phyloP scores from a whole-genome alignment of 495 filamentous ascomycete genomes.

The Penicillium ochrochloron region DNA sequence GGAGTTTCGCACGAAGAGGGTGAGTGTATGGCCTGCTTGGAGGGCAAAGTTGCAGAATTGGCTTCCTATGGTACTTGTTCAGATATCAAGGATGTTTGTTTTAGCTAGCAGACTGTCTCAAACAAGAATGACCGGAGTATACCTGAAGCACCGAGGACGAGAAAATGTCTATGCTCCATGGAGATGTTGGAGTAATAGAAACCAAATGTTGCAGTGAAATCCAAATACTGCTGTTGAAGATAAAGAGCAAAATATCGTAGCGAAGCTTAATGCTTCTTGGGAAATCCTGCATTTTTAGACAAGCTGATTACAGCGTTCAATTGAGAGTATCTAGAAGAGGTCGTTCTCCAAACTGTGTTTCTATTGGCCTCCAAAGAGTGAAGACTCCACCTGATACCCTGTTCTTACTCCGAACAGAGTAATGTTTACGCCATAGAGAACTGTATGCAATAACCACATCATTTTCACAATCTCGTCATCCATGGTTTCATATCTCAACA shows the following conservation, averaged over 20 bases:
- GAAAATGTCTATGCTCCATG: background rate
- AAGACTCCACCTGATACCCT: background rate
- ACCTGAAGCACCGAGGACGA: background rate
- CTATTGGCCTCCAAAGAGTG: background rate
- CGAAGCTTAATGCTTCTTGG: background rate
- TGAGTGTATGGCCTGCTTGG: background rate
- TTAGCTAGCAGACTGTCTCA: too few relatives aligned
- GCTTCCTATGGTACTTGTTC: background rate
- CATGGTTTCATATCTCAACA: background rate
- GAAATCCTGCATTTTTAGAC: background rate
- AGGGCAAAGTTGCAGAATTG: background rate
- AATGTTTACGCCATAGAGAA: background rate
- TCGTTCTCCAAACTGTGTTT: background rate
- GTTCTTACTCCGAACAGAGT: background rate
- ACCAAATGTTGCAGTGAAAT: too few relatives aligned
- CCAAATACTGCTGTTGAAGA: too few relatives aligned
- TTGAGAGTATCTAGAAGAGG: too few relatives aligned
- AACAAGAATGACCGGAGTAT: background rate
- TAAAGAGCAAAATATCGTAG: background rate
- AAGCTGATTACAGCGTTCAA: background rate
- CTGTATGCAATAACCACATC: background rate
- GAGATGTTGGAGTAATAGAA: background rate
- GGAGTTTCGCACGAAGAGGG: background rate
- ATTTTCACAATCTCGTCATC: background rate
- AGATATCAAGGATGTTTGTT: too few relatives aligned